phyloP scores from a whole-genome alignment of 2,329 filamentous ascomycete species.

The Pseudogymnoascus pannorum region DNA sequence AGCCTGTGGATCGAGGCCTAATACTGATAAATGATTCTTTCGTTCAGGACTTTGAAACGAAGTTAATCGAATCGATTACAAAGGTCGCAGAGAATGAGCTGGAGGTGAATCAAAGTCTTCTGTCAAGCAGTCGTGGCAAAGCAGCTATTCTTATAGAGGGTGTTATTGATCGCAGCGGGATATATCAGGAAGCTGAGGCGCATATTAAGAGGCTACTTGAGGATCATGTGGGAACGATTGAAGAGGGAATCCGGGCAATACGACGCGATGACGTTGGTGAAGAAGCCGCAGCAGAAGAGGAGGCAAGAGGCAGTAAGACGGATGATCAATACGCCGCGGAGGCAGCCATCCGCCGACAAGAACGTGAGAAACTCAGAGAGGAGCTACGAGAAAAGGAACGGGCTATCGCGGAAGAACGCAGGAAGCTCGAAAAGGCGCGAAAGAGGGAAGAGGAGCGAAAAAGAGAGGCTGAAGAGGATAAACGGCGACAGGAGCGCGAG shows the following conservation, averaged over 20 bases:
- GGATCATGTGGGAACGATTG: constrained; percentile 52
- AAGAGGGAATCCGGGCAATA: constrained; percentile 61
- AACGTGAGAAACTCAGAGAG: constrained; percentile 54
- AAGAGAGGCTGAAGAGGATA: constrained; percentile 38
- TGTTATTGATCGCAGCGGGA: constrained; percentile 66
- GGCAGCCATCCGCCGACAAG: constrained; percentile 50
- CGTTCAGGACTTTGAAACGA: constrained; percentile 58
- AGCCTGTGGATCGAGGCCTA: neutral
- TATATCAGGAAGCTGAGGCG: constrained; percentile 64
- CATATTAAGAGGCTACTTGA: constrained; percentile 64
- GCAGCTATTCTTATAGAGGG: constrained; percentile 71
- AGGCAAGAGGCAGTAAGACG: constrained; percentile 58
- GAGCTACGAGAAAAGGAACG: constrained; percentile 51
- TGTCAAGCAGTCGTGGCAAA: constrained; percentile 66
- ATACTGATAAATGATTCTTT: constrained; percentile 2
- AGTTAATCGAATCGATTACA: constrained; percentile 59
- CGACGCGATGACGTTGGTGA: constrained; percentile 61
- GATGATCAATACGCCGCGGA: constrained; percentile 68
- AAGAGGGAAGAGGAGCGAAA: constrained; percentile 46
- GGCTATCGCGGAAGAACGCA: constrained; percentile 54
- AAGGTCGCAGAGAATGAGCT: constrained; percentile 66
- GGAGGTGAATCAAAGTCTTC: constrained; percentile 63
- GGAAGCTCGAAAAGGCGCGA: constrained; percentile 44
- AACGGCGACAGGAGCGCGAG: constrained; percentile 31
- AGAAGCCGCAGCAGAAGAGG: constrained; percentile 60